Conservation (phyloP, 345 rosid genomes). For the Bretschneidera sinensis region DNA sequence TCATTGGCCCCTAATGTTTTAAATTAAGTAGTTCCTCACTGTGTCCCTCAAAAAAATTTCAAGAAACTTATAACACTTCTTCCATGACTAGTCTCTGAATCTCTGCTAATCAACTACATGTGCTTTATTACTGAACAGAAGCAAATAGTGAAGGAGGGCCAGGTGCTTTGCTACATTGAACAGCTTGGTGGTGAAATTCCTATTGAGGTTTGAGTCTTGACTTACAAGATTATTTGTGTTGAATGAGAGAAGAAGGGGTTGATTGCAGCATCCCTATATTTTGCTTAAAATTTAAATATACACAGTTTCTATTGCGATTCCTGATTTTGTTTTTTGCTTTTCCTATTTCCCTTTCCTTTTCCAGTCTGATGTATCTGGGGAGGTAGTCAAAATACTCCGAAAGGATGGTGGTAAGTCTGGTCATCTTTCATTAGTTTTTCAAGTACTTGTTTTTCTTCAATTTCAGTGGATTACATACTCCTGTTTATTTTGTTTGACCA, state of each 20-base stretch:
- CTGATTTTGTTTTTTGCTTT: background rate
- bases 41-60: background rate
- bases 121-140: slow-evolving; percentile 47
- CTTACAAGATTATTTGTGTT: background rate
- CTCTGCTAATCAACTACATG: slow-evolving; percentile 18
- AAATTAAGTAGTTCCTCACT: too few species aligned
- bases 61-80: background rate
- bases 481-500: background rate
- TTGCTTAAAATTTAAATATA: too few species aligned
- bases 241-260: background rate
- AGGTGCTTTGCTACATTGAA: slow-evolving; percentile 75
- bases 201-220: slow-evolving; percentile 47
- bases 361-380: slow-evolving; percentile 81
- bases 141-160: slow-evolving; percentile 87
- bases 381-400: slow-evolving; percentile 65
- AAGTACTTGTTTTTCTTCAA: background rate
- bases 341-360: slow-evolving; percentile 11
- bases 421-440: slow-evolving; percentile 1
- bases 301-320: too few species aligned
- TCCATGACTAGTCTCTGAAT: slow-evolving; percentile 4
- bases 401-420: slow-evolving; percentile 70
- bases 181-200: slow-evolving; percentile 84
- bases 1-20: too few species aligned
- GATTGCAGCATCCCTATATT: background rate
- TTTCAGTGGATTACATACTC: slow-evolving; percentile 5